These are phyloP conservation scores for Fagopyrum esculentum DNA, from an alignment of 148 eudicot species.

Conservation along the genomic window DNA sequence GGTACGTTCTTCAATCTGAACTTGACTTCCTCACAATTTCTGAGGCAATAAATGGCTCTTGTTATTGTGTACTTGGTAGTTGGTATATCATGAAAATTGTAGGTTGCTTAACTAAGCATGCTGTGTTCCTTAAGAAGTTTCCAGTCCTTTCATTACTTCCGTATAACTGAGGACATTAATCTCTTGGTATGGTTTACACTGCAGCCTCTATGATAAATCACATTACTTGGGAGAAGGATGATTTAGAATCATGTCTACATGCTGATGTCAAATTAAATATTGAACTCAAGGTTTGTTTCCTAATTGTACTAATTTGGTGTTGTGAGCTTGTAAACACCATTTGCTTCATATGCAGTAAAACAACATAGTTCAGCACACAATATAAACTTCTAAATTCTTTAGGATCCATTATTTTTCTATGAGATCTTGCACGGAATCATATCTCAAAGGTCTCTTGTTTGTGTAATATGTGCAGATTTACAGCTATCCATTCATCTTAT, in stretches of 20 bases:
- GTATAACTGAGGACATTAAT: neutral
- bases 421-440: no score
- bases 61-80: neutral
- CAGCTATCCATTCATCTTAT: constrained; percentile 53
- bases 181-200: constrained; percentile 16
- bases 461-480: constrained; percentile 45
- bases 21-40: neutral
- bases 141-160: neutral
- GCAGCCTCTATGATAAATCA: constrained; percentile 81
- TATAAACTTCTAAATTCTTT: neutral
- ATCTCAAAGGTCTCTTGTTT: neutral
- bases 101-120: neutral
- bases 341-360: neutral
- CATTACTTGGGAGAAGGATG: constrained; percentile 53
- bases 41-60: neutral
- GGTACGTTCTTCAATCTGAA: constrained; percentile 28
- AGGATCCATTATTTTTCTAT: neutral
- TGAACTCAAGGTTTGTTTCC: constrained; percentile 56
- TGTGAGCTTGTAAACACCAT: neutral
- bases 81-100: neutral
- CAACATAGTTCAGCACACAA: neutral
- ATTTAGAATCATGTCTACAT: constrained; percentile 50
- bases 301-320: no score
- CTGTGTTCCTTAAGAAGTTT: neutral
- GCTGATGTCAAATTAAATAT: constrained; percentile 65